phyloP scores from a whole-genome alignment of 164 flowering plant species.

The Annona cherimola region DNA sequence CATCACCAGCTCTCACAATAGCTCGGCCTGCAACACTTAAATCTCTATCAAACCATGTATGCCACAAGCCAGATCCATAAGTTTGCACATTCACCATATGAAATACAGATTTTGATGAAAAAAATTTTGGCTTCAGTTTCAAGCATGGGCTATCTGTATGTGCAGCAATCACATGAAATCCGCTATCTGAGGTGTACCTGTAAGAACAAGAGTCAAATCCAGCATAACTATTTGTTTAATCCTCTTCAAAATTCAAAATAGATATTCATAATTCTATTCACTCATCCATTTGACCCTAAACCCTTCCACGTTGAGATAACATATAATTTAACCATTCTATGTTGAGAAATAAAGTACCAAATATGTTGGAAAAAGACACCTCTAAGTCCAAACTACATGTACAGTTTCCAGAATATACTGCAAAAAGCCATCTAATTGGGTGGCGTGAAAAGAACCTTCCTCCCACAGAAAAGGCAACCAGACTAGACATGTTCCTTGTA shows the following conservation, averaged over 20 bases:
- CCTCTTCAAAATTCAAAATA: neutral
- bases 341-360: neutral
- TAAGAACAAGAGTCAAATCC: slow-evolving; percentile 16
- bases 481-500: slow-evolving; percentile 88
- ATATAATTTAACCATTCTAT: neutral
- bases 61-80: slow-evolving; percentile 97
- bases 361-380: neutral
- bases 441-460: slow-evolving; percentile 56
- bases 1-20: slow-evolving; percentile 62
- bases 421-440: neutral
- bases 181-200: slow-evolving; percentile 74
- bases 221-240: neutral
- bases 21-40: slow-evolving; percentile 88
- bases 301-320: neutral
- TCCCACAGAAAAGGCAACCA: slow-evolving; percentile 90
- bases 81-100: slow-evolving; percentile 91
- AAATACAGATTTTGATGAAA: slow-evolving; percentile 68
- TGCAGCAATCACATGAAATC: slow-evolving; percentile 89
- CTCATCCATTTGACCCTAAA: neutral
- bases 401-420: neutral
- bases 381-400: neutral
- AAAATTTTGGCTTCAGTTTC: slow-evolving; percentile 83
- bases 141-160: slow-evolving; percentile 96
- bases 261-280: neutral
- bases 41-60: slow-evolving; percentile 97